Evolutionary conservation across 2,329 filamentous ascomycete species (phyloP).

Genomic region (Phaeosphaeriaceae sp.): DNA sequence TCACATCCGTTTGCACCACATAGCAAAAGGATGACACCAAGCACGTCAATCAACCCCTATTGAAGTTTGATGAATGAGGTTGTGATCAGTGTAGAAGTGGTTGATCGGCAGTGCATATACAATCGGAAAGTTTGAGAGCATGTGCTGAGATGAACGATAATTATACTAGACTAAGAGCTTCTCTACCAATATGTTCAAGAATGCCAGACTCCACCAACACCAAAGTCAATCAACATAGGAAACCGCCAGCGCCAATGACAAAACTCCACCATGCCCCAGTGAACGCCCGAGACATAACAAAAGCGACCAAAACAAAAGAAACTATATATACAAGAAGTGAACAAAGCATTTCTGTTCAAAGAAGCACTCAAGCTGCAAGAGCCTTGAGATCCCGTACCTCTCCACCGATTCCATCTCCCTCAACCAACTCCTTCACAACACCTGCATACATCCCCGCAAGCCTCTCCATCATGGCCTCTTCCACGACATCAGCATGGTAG

Average conservation of each 20-base stretch:
- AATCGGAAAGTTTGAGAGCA: too few species aligned
- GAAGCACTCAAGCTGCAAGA: neutral
- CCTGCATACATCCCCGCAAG: conserved; percentile 15
- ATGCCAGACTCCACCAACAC: neutral
- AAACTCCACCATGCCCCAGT: too few species aligned
- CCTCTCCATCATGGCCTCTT: conserved; percentile 18
- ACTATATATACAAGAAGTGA: neutral
- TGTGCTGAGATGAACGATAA: too few species aligned
- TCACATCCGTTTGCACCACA: too few species aligned
- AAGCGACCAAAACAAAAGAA: neutral
- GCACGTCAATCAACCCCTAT: too few species aligned
- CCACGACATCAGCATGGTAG: conserved; percentile 15
- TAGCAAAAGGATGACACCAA: too few species aligned
- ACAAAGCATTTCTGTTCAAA: neutral
- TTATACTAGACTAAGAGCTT: neutral
- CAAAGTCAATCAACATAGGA: neutral
- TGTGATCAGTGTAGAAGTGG: too few species aligned
- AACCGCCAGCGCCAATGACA: neutral
- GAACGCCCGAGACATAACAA: neutral
- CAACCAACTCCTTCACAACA: conserved; percentile 17
- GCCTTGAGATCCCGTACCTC: conserved; percentile 3
- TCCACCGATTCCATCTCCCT: conserved; percentile 1
- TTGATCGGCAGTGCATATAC: too few species aligned
- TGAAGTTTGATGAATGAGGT: too few species aligned
- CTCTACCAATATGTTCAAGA: neutral